Base-by-base conservation (phyloP, 768 basidiomycete species). In the Boletus sp. region DNA sequence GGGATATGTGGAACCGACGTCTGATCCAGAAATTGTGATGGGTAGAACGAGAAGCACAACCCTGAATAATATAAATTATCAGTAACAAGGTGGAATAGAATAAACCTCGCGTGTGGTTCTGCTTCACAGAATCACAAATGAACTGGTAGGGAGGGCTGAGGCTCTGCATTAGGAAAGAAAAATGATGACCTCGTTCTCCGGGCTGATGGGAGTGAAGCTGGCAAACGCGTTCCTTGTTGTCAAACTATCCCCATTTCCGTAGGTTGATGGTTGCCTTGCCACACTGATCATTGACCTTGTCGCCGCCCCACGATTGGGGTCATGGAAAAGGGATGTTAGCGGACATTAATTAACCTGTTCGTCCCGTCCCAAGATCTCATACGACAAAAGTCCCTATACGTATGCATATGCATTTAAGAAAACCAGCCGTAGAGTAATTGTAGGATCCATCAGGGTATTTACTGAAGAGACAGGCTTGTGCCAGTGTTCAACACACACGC, bases 401-500 rank as follows among this genome's bases (percentile, higher is more conserved):
- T 47, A 40, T n/a, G 32, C 44, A 33, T 7, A 51, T 34, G 40
- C 46, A 37, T 42, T 37, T 46, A 35, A 42, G 38, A 46, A 46
- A 27, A 40, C 14, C 44, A 39, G 43, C 23, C 42, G 33, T 65
- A 65, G 14, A 32, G 32, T 65, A 58, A 59, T 34, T 32, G 63
- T 53, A 64, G 35, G 54, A 61, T 57, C 38, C 41, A 23, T n/a
- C 23, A 21, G 47, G 63, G 57, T 64, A 64, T 64, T 51, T 53
- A 53, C 40, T 41, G 11, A 33, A 61, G 59, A 35, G 64, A 64
- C 11, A 50, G 64, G 43, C 52, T 43, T 56, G 58, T 61, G 58
- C 58, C 46, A 61, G 62, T 54, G 65, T 50, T 65, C 64, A 64
- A 66, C 65, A 61, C 64, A 60, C 45, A 27, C 17, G 49, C 55